These are phyloP conservation scores for Hibiscus trionum DNA, from an alignment of 345 rosid genomes.

Conservation along the genomic window DNA sequence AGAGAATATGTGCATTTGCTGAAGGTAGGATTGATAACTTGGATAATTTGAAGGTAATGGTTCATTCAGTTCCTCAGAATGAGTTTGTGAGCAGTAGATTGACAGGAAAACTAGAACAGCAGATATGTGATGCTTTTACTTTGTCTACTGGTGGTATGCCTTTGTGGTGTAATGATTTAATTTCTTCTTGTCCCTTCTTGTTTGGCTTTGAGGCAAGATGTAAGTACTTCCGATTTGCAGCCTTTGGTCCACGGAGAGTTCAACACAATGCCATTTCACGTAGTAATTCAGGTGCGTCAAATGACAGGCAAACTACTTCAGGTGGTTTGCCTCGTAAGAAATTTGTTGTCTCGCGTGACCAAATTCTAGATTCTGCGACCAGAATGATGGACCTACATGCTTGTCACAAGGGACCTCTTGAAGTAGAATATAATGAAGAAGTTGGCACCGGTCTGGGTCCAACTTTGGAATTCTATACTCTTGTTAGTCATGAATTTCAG, in stretches of 20 bases:
- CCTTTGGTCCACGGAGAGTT: conserved; percentile 53
- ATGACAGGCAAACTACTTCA: conserved; percentile 40
- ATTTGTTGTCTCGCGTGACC: conserved; percentile 63
- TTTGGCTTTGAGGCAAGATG: conserved; percentile 76
- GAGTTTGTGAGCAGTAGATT: conserved; percentile 74
- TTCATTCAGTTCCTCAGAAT: conserved; percentile 44
- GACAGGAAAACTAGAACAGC: conserved; percentile 91
- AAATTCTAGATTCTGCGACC: conserved; percentile 66
- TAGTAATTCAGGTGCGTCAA: conserved; percentile 35
- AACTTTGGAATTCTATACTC: conserved; percentile 83
- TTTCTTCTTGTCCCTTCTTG: conserved; percentile 81
- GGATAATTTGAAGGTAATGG: conserved; percentile 49
- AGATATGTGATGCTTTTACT: conserved; percentile 72
- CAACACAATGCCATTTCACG: conserved; percentile 30
- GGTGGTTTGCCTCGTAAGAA: conserved; percentile 54
- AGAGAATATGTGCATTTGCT: conserved; percentile 52
- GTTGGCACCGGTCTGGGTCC: conserved; percentile 99
- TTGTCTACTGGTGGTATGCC: conserved; percentile 68
- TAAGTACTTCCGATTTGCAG: conserved; percentile 72
- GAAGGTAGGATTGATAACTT: conserved; percentile 53
- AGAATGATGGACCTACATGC: conserved; percentile 72
- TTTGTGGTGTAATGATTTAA: conserved; percentile 74
- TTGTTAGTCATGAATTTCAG: conserved; percentile 84
- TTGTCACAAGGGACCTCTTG: conserved; percentile 52
- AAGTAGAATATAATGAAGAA: conserved; percentile 84